Conservation (phyloP, 129 eudicot genomes). For the Chrysanthemum seticuspe region DNA sequence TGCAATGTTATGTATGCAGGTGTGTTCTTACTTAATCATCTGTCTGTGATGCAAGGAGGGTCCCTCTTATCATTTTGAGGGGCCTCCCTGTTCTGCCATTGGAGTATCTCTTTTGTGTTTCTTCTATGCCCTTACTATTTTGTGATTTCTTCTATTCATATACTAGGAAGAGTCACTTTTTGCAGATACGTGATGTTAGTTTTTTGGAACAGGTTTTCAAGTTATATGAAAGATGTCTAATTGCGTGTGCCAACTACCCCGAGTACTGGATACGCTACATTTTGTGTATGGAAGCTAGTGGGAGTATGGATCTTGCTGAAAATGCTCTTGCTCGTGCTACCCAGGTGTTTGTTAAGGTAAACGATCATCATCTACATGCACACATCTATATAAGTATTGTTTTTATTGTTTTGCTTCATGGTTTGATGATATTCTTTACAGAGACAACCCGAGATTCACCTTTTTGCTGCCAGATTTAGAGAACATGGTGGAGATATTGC, state of each 20-base stretch:
- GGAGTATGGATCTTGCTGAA: slow-evolving; percentile 85
- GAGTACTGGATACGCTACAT: slow-evolving; percentile 95
- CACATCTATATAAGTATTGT: background rate
- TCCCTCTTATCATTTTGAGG: slow-evolving; percentile 93
- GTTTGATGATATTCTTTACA: slow-evolving; percentile 35
- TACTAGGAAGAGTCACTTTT: background rate
- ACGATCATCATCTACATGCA: background rate
- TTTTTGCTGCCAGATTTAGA: slow-evolving; percentile 83
- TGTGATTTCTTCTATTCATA: slow-evolving; percentile 26
- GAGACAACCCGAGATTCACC: slow-evolving; percentile 99
- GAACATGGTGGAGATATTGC: slow-evolving; percentile 79
- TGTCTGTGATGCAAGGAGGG: slow-evolving; percentile 96
- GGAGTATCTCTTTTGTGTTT: slow-evolving; percentile 90
- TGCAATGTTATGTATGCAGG: slow-evolving; percentile 99
- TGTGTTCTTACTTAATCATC: slow-evolving; percentile 95
- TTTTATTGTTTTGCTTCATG: slow-evolving; percentile 1
- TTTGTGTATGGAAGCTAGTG: slow-evolving; percentile 85
- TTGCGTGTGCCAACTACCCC: slow-evolving; percentile 95
- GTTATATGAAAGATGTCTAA: slow-evolving; percentile 93
- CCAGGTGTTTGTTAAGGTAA: slow-evolving; percentile 94
- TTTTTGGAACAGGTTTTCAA: slow-evolving; percentile 75
- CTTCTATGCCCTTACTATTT: slow-evolving; percentile 52
- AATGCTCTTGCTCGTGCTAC: slow-evolving; percentile 99
- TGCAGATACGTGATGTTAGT: slow-evolving; percentile 29
- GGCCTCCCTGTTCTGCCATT: slow-evolving; percentile 92